These are phyloP conservation scores for Haematococcus sp. DNA, from an alignment of 139 green algal species.

Conservation along the genomic window DNA sequence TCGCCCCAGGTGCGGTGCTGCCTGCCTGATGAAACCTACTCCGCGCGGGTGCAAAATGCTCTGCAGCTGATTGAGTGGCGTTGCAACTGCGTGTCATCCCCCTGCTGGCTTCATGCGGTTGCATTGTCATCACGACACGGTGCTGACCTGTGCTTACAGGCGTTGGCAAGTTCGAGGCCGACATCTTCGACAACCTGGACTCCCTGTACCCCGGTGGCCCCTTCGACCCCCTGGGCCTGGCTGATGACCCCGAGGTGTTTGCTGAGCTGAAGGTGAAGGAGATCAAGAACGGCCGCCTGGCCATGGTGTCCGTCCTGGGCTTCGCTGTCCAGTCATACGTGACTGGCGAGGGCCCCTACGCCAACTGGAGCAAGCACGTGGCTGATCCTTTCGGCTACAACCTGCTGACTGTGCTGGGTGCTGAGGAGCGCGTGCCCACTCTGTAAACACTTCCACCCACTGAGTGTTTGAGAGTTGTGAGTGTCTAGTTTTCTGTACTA, in stretches of 20 bases:
- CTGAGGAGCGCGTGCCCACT: slow-evolving; percentile 78
- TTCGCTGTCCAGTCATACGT: slow-evolving; percentile 83
- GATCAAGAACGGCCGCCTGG: slow-evolving; percentile 96
- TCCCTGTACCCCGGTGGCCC: slow-evolving; percentile 89
- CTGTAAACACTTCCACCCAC: slow-evolving; percentile 51
- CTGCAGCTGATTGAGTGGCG: no score
- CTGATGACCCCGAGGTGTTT: slow-evolving; percentile 89
- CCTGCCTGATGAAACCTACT: no score
- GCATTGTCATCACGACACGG: no score
- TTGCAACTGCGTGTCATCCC: no score
- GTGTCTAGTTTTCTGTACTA: no score
- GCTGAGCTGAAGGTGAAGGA: slow-evolving; percentile 96
- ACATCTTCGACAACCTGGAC: slow-evolving; percentile 88
- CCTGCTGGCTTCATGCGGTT: no score
- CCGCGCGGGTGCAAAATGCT: no score
- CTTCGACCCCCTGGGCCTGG: slow-evolving; percentile 95
- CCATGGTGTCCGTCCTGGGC: slow-evolving; percentile 86
- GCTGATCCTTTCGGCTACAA: slow-evolving; percentile 96
- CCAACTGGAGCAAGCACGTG: slow-evolving; percentile 94
- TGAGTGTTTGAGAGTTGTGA: no score
- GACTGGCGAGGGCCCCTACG: slow-evolving; percentile 93
- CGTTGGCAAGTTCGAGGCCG: slow-evolving; percentile 88
- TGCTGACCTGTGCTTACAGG: slow-evolving; percentile 30
- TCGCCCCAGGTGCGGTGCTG: slow-evolving; percentile 61
- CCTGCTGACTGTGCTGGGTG: slow-evolving; percentile 78